A percentile compares a stretch with the other conserved stretches of the same genome.
Evolutionary conservation across 805 yeast genomes (phyloP).

Genomic region (Starmerella floris): DNA sequence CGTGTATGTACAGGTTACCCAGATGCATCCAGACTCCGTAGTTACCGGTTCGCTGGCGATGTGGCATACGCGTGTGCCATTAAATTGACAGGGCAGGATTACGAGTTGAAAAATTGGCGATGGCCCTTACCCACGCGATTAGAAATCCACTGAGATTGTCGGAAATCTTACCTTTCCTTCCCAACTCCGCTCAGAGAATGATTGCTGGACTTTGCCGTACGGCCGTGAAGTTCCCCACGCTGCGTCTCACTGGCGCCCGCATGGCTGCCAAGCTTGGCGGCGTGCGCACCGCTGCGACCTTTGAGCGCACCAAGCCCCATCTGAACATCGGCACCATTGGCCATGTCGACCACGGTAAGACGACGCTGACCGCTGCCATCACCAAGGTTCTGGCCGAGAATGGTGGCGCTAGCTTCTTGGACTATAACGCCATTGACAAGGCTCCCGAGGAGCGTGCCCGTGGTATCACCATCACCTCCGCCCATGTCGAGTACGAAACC

Average conservation of each 20-base stretch:
- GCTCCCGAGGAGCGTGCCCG: constrained; percentile 99
- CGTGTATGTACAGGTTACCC: too few relatives aligned
- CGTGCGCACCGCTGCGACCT: constrained; percentile 47
- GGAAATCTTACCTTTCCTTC: not conserved
- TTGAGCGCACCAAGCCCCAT: constrained; percentile 92
- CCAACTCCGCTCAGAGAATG: constrained; percentile 1
- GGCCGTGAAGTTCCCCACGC: not conserved
- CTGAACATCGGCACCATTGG: constrained; percentile 96
- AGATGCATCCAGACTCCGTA: too few relatives aligned
- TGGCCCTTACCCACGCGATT: not conserved
- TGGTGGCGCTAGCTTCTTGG: constrained; percentile 90
- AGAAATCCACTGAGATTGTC: not conserved
- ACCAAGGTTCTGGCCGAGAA: constrained; percentile 78
- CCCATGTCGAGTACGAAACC: constrained; percentile 96
- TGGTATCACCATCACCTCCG: constrained; percentile 96
- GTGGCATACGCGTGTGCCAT: too few relatives aligned
- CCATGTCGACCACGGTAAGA: constrained; percentile 98
- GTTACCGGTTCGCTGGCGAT: too few relatives aligned
- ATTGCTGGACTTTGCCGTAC: constrained; percentile 1
- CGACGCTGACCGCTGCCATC: constrained; percentile 96
- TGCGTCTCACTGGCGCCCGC: constrained; percentile 8
- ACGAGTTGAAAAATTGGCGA: not conserved
- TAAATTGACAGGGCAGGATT: too few relatives aligned
- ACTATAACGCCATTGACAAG: constrained; percentile 84
- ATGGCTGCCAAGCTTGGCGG: constrained; percentile 4